Percentiles rank a stretch among this genome's conserved stretches.
Conservation (phyloP, 306 rosid genomes). For the Spatholobus suberectus region DNA sequence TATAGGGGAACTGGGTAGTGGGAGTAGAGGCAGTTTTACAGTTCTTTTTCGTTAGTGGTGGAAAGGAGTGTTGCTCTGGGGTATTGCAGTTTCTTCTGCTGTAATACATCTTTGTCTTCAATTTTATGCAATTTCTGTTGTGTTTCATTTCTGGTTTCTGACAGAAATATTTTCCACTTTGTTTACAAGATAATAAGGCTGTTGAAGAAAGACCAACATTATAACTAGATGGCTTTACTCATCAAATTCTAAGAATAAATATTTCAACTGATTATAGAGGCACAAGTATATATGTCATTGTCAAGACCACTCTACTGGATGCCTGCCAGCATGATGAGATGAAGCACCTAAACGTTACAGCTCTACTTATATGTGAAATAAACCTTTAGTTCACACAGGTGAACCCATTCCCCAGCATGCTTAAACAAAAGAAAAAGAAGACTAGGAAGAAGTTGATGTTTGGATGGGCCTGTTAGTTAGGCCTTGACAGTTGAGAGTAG, state of each 20-base stretch:
- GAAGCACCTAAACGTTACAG: conserved; percentile 11
- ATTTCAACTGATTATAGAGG: background rate
- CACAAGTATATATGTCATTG: background rate
- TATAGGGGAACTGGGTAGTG: no score
- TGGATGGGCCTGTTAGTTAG: background rate
- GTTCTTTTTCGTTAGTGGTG: no score
- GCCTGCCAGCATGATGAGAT: background rate
- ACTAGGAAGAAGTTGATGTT: background rate
- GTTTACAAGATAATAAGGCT: conserved; percentile 14
- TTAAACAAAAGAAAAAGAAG: background rate
- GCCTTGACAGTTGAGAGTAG: background rate
- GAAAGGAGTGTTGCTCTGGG: no score
- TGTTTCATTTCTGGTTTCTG: no score
- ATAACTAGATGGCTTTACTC: background rate
- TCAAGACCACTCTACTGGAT: background rate
- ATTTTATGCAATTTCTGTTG: no score
- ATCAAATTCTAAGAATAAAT: background rate
- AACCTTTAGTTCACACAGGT: conserved; percentile 1
- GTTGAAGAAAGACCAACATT: conserved; percentile 5
- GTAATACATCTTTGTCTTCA: no score
- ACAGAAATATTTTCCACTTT: background rate
- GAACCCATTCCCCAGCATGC: background rate
- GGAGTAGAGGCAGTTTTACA: no score
- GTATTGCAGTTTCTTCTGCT: no score
- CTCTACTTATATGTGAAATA: background rate